Base-by-base conservation (phyloP, 169 alveolate species). In the Plasmodium cynomolgi region DNA sequence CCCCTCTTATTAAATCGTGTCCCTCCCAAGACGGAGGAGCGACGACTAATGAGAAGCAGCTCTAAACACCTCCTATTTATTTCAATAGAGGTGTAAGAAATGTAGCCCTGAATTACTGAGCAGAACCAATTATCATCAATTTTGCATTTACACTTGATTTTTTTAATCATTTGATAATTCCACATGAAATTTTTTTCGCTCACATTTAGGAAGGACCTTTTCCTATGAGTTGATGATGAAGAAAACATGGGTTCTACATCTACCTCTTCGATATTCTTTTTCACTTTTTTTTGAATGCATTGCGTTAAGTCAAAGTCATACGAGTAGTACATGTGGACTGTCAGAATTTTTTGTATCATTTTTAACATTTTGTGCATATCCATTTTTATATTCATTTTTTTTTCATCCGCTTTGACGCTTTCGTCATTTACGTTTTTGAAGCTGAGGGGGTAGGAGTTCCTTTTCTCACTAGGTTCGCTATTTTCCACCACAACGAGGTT, bases 1-100 rank as follows among this genome's bases (percentile, higher is more conserved):
- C 99, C 99, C 85, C 99, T 96, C 58, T 98, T 95, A 71, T 97
- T 95, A 92, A 98, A 99, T 84, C 99, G 95, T 44, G 99, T 98
- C 29, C 99, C 99, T 37, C 98, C 98, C 93, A 99, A 97, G 88
- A 98, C 96, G 17, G 97, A 92, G 47, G 99, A 99, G 91, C 99
- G 97, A 92, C 99, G 97, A 20, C 99, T 97, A 15, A 99, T 97
- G 81, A 99, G 95, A 41, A 93, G 82, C 23, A 96, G 58, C 37
- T 88, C 95, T 26, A 97, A 31, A 47, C 84, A 81, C 74, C 96
- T 72, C 20, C 96, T 96, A 83, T 95, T 85, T 6, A 96, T 71
- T 29, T 81, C 95, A 7, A 96, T 81, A 41, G 94, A 86, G 6
- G 97, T 83, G 71, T 95, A 95, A 3, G 95, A 93, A 41, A 92